These are phyloP conservation scores for Pochonia chlamydosporia DNA, from an alignment of 2,329 filamentous ascomycete species.

Conservation along the genomic window DNA sequence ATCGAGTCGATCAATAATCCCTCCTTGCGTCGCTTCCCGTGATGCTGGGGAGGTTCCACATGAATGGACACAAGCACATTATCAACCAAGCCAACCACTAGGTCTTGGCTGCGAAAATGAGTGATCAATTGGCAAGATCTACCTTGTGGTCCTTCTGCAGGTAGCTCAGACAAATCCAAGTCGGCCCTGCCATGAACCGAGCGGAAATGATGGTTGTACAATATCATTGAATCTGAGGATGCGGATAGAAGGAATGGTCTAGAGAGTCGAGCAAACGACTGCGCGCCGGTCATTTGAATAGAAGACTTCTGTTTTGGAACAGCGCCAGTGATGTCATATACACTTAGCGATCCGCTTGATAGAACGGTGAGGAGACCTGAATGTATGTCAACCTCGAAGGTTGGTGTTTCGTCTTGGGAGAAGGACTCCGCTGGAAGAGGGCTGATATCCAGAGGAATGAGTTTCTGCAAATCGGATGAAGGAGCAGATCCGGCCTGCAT, in stretches of 20 bases:
- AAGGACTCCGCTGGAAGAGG: constrained; percentile 24
- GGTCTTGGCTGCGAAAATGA: constrained; percentile 61
- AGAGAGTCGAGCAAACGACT: constrained; percentile 62
- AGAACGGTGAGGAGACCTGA: constrained; percentile 61
- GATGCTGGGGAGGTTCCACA: constrained; percentile 53
- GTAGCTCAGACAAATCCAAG: constrained; percentile 37
- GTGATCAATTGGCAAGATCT: constrained; percentile 42
- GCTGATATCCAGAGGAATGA: constrained; percentile 34
- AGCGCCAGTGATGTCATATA: constrained; percentile 59
- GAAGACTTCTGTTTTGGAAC: constrained; percentile 55
- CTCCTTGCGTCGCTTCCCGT: constrained; percentile 50
- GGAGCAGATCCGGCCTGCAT: constrained; percentile 17
- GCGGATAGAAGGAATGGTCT: constrained; percentile 59
- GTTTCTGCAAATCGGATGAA: constrained; percentile 24
- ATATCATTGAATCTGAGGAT: constrained; percentile 48
- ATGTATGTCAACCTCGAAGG: constrained; percentile 55
- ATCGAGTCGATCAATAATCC: constrained; percentile 69
- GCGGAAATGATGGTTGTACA: constrained; percentile 66
- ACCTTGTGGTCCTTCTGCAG: constrained; percentile 27
- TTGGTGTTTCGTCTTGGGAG: constrained; percentile 12
- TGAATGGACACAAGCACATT: constrained; percentile 63
- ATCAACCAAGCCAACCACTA: constrained; percentile 59
- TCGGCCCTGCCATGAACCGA: constrained; percentile 48
- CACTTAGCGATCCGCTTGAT: constrained; percentile 43
- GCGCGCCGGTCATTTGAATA: constrained; percentile 44